These are phyloP conservation scores for Penicillium corylophilum DNA, from an alignment of 2,329 filamentous ascomycete genomes.

Conservation along the genomic window DNA sequence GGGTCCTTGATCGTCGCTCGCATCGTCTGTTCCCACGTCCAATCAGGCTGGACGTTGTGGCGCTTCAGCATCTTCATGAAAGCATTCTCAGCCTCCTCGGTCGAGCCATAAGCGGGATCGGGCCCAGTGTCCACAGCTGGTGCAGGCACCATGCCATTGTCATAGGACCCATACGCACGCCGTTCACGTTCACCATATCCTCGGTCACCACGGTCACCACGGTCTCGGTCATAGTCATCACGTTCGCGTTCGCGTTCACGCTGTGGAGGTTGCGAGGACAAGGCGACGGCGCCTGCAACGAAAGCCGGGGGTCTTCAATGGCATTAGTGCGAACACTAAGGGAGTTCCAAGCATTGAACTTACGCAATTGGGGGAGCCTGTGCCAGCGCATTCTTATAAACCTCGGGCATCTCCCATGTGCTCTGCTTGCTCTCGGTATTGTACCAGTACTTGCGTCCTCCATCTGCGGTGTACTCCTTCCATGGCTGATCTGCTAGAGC, in stretches of 20 bases:
- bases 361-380: constrained; percentile 52
- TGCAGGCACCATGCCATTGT: constrained; percentile 43
- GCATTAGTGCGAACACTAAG: constrained; percentile 36
- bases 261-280: constrained; percentile 40
- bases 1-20: constrained; percentile 83
- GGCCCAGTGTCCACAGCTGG: constrained; percentile 44
- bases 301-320: constrained; percentile 51
- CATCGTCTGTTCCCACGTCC: constrained; percentile 89
- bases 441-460: constrained; percentile 92
- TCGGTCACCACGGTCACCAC: constrained; percentile 29
- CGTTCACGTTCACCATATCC: constrained; percentile 34
- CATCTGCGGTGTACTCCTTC: constrained; percentile 86
- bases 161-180: constrained; percentile 47
- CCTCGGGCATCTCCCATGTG: constrained; percentile 90
- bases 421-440: constrained; percentile 89
- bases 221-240: constrained; percentile 39
- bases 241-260: constrained; percentile 46
- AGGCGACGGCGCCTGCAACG: constrained; percentile 57
- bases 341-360: constrained; percentile 21
- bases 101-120: constrained; percentile 74
- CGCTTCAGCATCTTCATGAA: constrained; percentile 88
- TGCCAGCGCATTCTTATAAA: constrained; percentile 72
- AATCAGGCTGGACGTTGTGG: constrained; percentile 83
- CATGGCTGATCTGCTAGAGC: constrained; percentile 80
- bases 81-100: constrained; percentile 87